A percentile compares a stretch with the other conserved stretches of the same genome.
Conservation (phyloP, 768 basidiomycete genomes). For the Termitomyces sp. region DNA sequence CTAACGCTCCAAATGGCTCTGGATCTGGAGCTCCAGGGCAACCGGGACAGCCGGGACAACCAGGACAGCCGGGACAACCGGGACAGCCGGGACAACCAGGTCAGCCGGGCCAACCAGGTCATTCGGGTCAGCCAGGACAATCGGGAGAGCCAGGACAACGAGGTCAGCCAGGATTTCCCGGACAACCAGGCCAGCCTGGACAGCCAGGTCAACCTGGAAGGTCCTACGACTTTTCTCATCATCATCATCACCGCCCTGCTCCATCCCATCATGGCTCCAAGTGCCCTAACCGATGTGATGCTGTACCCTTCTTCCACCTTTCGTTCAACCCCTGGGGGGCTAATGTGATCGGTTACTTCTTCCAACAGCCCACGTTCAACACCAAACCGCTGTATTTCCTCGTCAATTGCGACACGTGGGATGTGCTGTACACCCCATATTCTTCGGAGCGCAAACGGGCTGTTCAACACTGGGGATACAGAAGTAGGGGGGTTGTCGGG, state of each 20-base stretch:
- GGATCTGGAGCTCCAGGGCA: background rate
- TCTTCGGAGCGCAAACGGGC: slow-evolving; percentile 3
- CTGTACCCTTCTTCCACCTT: slow-evolving; percentile 5
- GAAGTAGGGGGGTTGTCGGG: slow-evolving; percentile 1
- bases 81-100: background rate
- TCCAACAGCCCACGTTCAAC: background rate
- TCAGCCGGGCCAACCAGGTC: background rate
- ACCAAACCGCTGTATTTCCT: slow-evolving; percentile 4
- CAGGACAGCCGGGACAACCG: background rate
- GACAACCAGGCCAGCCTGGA: background rate
- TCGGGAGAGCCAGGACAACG: background rate
- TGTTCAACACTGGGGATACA: slow-evolving; percentile 7
- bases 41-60: background rate
- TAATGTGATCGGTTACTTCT: slow-evolving; percentile 6
- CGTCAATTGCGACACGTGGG: slow-evolving; percentile 8
- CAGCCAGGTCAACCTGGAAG: background rate
- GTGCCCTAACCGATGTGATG: slow-evolving; percentile 1
- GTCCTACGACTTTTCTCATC: background rate
- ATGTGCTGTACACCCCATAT: slow-evolving; percentile 9
- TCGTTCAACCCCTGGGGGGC: background rate
- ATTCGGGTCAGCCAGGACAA: background rate
- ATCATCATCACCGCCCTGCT: background rate
- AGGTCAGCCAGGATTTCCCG: background rate
- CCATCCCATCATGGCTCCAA: background rate
- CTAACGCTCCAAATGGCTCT: background rate